These are phyloP conservation scores for Schizonepeta tenuifolia DNA, from an alignment of 257 asterid genomes.

Conservation along the genomic window DNA sequence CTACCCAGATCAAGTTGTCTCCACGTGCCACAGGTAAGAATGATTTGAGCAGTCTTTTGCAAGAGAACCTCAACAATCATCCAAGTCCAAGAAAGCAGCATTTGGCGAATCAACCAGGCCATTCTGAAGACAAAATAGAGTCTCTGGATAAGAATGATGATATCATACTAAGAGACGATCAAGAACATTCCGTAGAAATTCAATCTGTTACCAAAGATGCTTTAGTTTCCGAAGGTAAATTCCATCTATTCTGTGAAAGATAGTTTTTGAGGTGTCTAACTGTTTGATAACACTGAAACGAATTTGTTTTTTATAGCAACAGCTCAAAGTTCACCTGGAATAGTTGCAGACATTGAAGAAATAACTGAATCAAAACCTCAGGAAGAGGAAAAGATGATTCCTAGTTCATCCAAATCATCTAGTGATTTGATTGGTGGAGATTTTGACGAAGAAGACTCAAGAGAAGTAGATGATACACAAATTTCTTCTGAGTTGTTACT, in stretches of 20 bases:
- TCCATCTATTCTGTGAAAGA: slow-evolving; percentile 2
- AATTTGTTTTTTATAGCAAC: slow-evolving; percentile 13
- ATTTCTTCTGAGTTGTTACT: slow-evolving; percentile 24
- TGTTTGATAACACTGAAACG: slow-evolving; percentile 21
- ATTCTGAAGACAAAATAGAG: slow-evolving; percentile 42
- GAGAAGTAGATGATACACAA: slow-evolving; percentile 47
- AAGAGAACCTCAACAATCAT: slow-evolving; percentile 40
- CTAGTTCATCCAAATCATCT: slow-evolving; percentile 32
- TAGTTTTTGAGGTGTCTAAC: slow-evolving; percentile 11
- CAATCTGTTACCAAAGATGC: slow-evolving; percentile 33
- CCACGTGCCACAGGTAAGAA: slow-evolving; percentile 40
- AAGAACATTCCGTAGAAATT: slow-evolving; percentile 38
- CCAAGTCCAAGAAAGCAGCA: slow-evolving; percentile 45
- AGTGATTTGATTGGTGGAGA: slow-evolving; percentile 38
- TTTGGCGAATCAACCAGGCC: slow-evolving; percentile 40
- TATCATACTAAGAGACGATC: slow-evolving; percentile 36
- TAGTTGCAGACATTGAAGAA: slow-evolving; percentile 46
- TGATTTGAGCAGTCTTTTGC: slow-evolving; percentile 39
- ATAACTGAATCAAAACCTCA: slow-evolving; percentile 25
- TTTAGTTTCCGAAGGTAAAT: slow-evolving; percentile 52
- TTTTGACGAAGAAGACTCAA: slow-evolving; percentile 35
- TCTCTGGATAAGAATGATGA: slow-evolving; percentile 28
- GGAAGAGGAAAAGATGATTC: slow-evolving; percentile 43
- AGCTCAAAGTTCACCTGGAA: slow-evolving; percentile 33
- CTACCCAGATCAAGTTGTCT: slow-evolving; percentile 52